Conservation (phyloP, 371 early-diverging fungal genomes). For the Rhizomucor pusillus region DNA sequence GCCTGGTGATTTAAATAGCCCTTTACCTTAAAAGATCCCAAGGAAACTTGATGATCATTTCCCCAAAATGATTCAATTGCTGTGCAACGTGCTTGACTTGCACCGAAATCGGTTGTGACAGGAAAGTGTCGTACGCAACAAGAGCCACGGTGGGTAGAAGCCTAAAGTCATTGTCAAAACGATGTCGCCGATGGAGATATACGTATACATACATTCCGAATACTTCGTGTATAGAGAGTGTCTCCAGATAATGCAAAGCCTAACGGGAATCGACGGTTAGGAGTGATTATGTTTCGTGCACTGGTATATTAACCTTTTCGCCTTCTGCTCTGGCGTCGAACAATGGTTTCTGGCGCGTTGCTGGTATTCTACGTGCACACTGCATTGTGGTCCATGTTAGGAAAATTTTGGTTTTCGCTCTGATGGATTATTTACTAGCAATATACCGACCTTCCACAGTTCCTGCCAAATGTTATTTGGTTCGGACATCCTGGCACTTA, state of each 20-base stretch:
- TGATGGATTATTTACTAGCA: slow-evolving; percentile 14
- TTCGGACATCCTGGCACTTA: slow-evolving; percentile 82
- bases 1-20: background rate
- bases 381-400: slow-evolving; percentile 8
- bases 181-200: background rate
- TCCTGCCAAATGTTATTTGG: slow-evolving; percentile 85
- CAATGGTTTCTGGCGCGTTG: slow-evolving; percentile 70
- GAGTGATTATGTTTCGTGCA: background rate
- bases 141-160: slow-evolving; percentile 73
- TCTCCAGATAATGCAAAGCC: slow-evolving; percentile 74
- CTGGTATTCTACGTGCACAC: slow-evolving; percentile 67
- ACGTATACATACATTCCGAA: slow-evolving; percentile 55
- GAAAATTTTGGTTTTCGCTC: background rate
- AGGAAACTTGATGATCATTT: slow-evolving; percentile 39
- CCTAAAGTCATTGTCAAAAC: slow-evolving; percentile 11
- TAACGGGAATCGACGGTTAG: slow-evolving; percentile 12
- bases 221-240: slow-evolving; percentile 61
- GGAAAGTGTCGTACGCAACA: slow-evolving; percentile 74
- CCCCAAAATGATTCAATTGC: slow-evolving; percentile 44
- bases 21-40: slow-evolving; percentile 54
- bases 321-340: slow-evolving; percentile 77
- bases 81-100: slow-evolving; percentile 44
- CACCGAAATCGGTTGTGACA: slow-evolving; percentile 59
- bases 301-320: slow-evolving; percentile 43
- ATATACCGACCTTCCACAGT: slow-evolving; percentile 83